Evolutionary conservation across 805 yeast genomes (phyloP), one percentile per base, ranked within the genome.

Genomic region (Yamadazyma phyllophila): DNA sequence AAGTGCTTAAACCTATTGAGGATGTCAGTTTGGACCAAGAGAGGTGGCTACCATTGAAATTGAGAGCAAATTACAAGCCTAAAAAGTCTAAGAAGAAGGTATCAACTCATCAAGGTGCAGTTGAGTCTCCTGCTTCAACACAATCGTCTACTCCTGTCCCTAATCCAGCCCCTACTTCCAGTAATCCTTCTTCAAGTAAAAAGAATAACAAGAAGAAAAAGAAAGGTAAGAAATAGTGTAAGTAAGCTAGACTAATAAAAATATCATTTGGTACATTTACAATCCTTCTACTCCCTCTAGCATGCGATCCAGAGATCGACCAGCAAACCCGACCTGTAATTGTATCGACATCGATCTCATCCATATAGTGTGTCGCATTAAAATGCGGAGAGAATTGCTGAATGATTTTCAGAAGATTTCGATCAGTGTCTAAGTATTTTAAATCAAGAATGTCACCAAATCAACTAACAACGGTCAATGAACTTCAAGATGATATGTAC

Each of bases 31-130:
- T 78, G 51, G 66, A 82, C 65, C 40, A 58, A 52, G 97, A 91
- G 64, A 83, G 97, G 67, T 91, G 98, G 98, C 65, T 92, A 41
- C 96, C 97, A 16, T 56, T 86, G 75, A 85, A 82, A 60, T 95
- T 91, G 60, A 80, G 98, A 63, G 78, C 90, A 6, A 80, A 83
- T 56, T 90, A 85, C 68, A 88, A 81, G 63, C 88, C 95, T 11
- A 85, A 87, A 60, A 82, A 81, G 69, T 79, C 82, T 52, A 84
- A 80, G 34, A 66, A 61, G 46, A 62, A 61, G 48, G 38, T 42
- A 24, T 52, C 62, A 37, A 54, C 67, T 41, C 52, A 54, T 51
- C 64, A 62, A 52, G 67, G 66, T 24, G 63, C 56, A 1, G 34
- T 58, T 39, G 62, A 58, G 34, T 41, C 47, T 7, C 52, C 41